phyloP scores from a whole-genome alignment of 2,329 filamentous ascomycete species.

The Colletotrichum destructivum region DNA sequence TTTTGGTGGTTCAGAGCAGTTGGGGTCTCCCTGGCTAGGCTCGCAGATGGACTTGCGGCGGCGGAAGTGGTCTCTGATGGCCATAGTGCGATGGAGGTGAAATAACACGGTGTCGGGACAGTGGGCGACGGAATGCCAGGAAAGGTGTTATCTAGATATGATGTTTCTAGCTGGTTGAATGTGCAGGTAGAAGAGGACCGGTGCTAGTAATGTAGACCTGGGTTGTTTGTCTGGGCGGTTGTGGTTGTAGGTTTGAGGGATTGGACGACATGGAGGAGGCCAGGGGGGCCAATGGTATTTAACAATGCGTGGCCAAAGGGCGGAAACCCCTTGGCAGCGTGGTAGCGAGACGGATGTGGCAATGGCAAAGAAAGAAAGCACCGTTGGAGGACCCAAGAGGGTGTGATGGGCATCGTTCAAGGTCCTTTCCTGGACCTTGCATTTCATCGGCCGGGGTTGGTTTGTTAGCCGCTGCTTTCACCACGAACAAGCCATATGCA shows the following conservation, averaged over 20 bases:
- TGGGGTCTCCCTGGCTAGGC: conserved; percentile 52
- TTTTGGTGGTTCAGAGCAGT: conserved; percentile 44
- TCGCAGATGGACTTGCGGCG: conserved; percentile 56
- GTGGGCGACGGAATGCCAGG: neutral
- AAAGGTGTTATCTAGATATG: neutral
- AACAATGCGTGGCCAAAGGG: conserved; percentile 8
- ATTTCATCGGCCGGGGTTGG: conserved; percentile 2
- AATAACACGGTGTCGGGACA: neutral
- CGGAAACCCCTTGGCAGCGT: neutral
- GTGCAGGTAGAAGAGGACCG: neutral
- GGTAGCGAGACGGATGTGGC: conserved; percentile 27
- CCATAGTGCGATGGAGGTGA: conserved; percentile 50
- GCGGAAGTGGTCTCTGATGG: conserved; percentile 60
- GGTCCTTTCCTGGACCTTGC: conserved; percentile 22
- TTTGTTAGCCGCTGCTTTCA: conserved; percentile 15
- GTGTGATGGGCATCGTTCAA: conserved; percentile 30
- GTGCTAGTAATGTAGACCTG: no score
- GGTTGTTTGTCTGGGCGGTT: neutral
- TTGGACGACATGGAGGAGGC: neutral
- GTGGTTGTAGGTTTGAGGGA: neutral
- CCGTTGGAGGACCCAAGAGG: conserved; percentile 30
- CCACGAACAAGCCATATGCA: neutral
- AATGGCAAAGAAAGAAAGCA: conserved; percentile 36
- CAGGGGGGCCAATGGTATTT: conserved; percentile 28
- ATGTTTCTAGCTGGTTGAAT: neutral